Evolutionary conservation across 2,329 filamentous ascomycete genomes (phyloP).

Genomic region (Alternaria sp.): DNA sequence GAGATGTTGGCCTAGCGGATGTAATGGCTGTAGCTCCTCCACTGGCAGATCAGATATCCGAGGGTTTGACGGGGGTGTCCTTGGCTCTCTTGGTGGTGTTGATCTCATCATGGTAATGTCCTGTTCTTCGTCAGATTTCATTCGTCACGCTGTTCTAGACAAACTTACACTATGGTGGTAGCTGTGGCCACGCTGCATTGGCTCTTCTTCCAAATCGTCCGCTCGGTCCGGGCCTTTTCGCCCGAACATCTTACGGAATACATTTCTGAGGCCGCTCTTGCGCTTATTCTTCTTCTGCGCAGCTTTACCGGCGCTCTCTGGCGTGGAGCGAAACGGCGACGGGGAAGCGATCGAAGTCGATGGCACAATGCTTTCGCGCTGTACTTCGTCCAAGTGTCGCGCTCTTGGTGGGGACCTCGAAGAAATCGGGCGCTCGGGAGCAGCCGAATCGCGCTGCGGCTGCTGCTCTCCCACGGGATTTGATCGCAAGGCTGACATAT

Average conservation of each 20-base stretch:
- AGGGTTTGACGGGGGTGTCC: conserved; percentile 21
- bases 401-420: conserved; percentile 27
- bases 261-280: conserved; percentile 44
- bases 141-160: background rate
- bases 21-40: conserved; percentile 40
- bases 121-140: conserved; percentile 21
- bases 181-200: conserved; percentile 32
- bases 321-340: conserved; percentile 37
- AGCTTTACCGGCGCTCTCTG: conserved; percentile 34
- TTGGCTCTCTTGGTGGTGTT: conserved; percentile 28
- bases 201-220: conserved; percentile 28
- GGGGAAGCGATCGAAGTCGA: conserved; percentile 30
- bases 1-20: conserved; percentile 44
- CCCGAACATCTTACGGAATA: conserved; percentile 49
- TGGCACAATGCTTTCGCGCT: conserved; percentile 34
- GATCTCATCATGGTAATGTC: conserved; percentile 38
- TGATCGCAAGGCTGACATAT: conserved; percentile 12
- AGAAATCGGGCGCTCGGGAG: conserved; percentile 6
- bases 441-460: conserved; percentile 10
- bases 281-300: conserved; percentile 41
- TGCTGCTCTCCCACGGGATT: conserved; percentile 16
- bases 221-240: conserved; percentile 37
- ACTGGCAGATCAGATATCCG: conserved; percentile 47
- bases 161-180: conserved; percentile 45
- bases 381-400: conserved; percentile 31